Base-by-base conservation (phyloP, 768 basidiomycete genomes). In the Mrakia frigida region DNA sequence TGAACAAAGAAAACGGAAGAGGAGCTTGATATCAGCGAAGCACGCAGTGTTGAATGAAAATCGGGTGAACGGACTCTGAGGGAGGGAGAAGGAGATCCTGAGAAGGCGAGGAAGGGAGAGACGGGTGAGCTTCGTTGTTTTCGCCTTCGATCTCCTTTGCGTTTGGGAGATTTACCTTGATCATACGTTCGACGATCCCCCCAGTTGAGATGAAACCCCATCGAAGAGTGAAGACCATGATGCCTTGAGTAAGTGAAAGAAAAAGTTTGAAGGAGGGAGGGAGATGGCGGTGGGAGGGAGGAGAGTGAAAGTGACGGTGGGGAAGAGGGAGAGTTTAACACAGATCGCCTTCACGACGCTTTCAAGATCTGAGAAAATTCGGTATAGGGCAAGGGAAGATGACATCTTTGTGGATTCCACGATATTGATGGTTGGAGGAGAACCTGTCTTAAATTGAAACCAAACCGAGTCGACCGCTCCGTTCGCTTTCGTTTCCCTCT, bases 61-160 rank as follows among this genome's bases (percentile, higher is more conserved):
- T 11, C 23, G 10, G n/a, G 2, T 25, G 63, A 3, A 56, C 35
- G 4, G 0, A 77, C 76, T 46, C 61, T 14, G 70, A 56, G 3
- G 76, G 76, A n/a, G 59, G 52, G 14, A 77, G 37, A 23, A 72
- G 60, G n/a, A 77, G 59, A 41, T 77, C 71, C 76, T 77, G 21
- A 18, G 25, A 6, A 56, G 35, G 63, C 21, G 46, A 28, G 25
- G 31, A 25, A 28, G 31, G 41, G 28, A 3, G 10, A 21, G 33
- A 16, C n/a, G 61, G 33, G 25, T 43, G 68, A 52, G n/a, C 41
- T 39, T 41, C 28, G 16, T n/a, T 6, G 18, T 21, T 25, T 7
- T 33, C 0, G 50, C 25, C 1, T 9, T 31, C 41, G 16, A 68
- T 18, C 5, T 2, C 5, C 16, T 39, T 13, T 4, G 46, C n/a